Evolutionary conservation across 139 green algal genomes (phyloP).

Genomic region (Diplosphaera chodatii): DNA sequence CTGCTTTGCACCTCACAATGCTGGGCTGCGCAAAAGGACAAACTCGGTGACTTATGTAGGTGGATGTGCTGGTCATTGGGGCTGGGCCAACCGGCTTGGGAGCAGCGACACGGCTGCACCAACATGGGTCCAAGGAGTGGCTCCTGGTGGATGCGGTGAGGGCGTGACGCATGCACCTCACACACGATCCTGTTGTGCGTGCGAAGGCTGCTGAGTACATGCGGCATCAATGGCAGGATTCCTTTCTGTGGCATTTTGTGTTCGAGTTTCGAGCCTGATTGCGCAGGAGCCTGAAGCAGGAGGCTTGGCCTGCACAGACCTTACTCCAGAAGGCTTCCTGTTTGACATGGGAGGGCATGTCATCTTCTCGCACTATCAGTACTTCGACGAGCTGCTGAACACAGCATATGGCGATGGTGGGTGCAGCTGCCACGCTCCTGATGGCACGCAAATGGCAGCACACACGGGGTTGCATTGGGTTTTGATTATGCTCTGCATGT

Average conservation of each 20-base stretch:
- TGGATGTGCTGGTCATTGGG: slow-evolving; percentile 71
- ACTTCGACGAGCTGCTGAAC: slow-evolving; percentile 83
- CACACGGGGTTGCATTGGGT: too few species aligned
- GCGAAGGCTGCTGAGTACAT: too few species aligned
- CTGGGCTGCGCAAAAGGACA: too few species aligned
- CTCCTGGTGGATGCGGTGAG: slow-evolving; percentile 72
- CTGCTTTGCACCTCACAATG: too few species aligned
- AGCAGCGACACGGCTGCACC: slow-evolving; percentile 75
- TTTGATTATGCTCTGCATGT: not conserved
- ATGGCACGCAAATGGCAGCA: too few species aligned
- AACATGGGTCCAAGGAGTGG: slow-evolving; percentile 74
- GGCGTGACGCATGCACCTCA: slow-evolving; percentile 3
- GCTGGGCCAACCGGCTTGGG: slow-evolving; percentile 80
- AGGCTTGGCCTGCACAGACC: slow-evolving; percentile 82
- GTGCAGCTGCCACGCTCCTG: not conserved
- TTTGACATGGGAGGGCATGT: slow-evolving; percentile 95
- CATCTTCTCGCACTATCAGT: slow-evolving; percentile 89
- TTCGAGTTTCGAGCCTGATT: not conserved
- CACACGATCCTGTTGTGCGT: too few species aligned
- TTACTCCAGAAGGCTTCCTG: slow-evolving; percentile 81
- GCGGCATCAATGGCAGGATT: too few species aligned
- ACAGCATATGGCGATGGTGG: slow-evolving; percentile 6
- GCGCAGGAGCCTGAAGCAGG: slow-evolving; percentile 58
- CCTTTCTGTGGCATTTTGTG: too few species aligned
- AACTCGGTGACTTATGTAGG: too few species aligned